Evolutionary conservation across 257 asterid species (phyloP), one percentile per base, ranked within the genome.

Genomic region (Parsonsia alboflavescens): DNA sequence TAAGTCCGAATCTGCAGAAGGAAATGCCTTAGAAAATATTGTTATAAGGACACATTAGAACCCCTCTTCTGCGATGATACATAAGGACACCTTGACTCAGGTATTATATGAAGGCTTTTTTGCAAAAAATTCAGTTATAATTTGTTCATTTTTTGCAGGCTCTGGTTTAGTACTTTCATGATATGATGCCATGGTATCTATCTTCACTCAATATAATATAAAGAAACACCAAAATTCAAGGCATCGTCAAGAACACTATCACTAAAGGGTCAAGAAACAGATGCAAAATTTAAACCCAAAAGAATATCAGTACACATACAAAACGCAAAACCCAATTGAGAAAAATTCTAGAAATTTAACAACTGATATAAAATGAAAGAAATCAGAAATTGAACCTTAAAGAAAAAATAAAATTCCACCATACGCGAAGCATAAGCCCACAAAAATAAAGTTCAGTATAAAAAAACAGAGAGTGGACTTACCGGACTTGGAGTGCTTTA

Each of bases 91-190:
- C 98, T 85, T 0, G 98, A 93, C 81, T 93, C 98, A 54, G 90
- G 89, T 82, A 93, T 82, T 80, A 93, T 89, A 79, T 90, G 98
- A 71, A 93, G 96, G 86, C 95, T 89, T 80, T n/a, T 93, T 93
- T 0, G 96, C 90, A 46, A 93, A 90, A 57, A 91, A 89, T 78
- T 93, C 98, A 46, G 96, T 90, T n/a, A 91, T 91, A 42, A 93
- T 90, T 81, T 90, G 98, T 70, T 93, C 97, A 86, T 86, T 87
- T 71, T 87, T 90, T 9, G 98, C 95, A 16, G 89, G 88, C 63
- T 93, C 98, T 12, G 90, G 85, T n/a, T 88, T 89, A 73, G 82
- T 57, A 67, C 77, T 84, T 15, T 89, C 95, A 52, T 83, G 89
- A 79, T 76, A 64, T 49, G 91, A 85, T 75, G 97, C 93, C 97